A percentile compares a stretch with the other conserved stretches of the same genome.
phyloP scores from a whole-genome alignment of 306 rosid species.

The Gynostemma pentaphyllum region DNA sequence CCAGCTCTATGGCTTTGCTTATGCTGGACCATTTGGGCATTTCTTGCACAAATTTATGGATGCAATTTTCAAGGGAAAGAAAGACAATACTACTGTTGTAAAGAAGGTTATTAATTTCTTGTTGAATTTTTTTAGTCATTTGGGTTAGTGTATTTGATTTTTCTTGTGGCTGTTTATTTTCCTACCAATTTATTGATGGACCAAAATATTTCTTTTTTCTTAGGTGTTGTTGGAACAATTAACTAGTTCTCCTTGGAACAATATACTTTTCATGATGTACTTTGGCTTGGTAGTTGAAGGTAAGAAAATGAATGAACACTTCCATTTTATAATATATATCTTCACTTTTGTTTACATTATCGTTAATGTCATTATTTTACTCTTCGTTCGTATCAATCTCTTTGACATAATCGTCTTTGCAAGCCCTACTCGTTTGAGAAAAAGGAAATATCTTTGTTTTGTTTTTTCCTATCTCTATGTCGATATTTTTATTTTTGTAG shows the following conservation, averaged over 20 bases:
- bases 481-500: no score
- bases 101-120: slow-evolving; percentile 44
- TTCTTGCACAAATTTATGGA: slow-evolving; percentile 88
- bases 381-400: no score
- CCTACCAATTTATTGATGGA: slow-evolving; percentile 7
- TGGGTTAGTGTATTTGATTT: background rate
- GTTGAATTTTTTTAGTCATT: no score
- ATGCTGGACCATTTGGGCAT: slow-evolving; percentile 85
- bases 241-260: slow-evolving; percentile 83
- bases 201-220: slow-evolving; percentile 11
- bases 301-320: slow-evolving; percentile 11
- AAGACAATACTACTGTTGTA: slow-evolving; percentile 57
- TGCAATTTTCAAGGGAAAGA: slow-evolving; percentile 59
- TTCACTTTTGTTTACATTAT: background rate
- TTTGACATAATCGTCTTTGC: no score
- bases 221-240: slow-evolving; percentile 84
- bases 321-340: background rate
- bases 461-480: no score
- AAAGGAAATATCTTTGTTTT: background rate
- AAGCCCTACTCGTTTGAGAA: background rate
- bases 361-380: background rate
- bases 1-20: slow-evolving; percentile 88
- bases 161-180: background rate
- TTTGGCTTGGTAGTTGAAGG: slow-evolving; percentile 93
- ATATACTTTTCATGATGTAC: slow-evolving; percentile 69